Evolutionary conservation across 441 rosid species (phyloP), one percentile per base, ranked within the genome.

Genomic region (Erodium texanum): DNA sequence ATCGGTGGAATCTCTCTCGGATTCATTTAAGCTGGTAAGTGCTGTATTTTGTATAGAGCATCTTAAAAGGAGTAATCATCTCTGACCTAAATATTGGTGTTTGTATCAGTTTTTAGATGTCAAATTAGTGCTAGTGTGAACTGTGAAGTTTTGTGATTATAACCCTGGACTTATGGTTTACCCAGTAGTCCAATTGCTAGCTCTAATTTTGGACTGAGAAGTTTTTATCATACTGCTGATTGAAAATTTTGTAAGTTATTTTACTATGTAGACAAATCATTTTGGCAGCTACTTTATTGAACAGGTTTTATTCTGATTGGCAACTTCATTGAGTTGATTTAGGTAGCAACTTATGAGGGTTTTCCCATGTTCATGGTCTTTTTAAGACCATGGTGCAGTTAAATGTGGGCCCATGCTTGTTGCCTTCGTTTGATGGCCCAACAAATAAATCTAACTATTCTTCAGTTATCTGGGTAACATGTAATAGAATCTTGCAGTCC

Each of bases 1-100:
- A 5, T 85, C 97, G 24, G 96, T 88, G 71, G 97, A 89, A 63
- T 89, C 99, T 48, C 89, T 94, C 62, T 91, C 99, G 2, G 97
- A 88, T 61, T 86, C 96, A 41, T 93, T 91, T 77, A 91, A 88
- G 82, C 85, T 91, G 96, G 99, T 36, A 36, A 36, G 43, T 36
- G 22, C 38, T 65, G 62, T 45, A 11, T 43, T 43, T 43, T 43
- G 0, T 43, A 14, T 43, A 3, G 50, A 43, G 50, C 24, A 24
- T 43, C 50, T 14, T 43, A 43, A 43, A 43, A 43, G 50, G 50
- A 43, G n/a, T 43, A 0, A 43, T 43, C 50, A 2, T 43, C 50
- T 43, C 50, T 43, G 50, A 14, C 11, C 9, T 43, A 43, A 43
- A 14, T 43, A 43, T 43, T 43, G 50, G 50, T 32, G 36, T 32